A percentile compares a stretch with the other conserved stretches of the same genome.
Evolutionary conservation across 768 basidiomycete species (phyloP).

Genomic region (Tylopilus felleus): DNA sequence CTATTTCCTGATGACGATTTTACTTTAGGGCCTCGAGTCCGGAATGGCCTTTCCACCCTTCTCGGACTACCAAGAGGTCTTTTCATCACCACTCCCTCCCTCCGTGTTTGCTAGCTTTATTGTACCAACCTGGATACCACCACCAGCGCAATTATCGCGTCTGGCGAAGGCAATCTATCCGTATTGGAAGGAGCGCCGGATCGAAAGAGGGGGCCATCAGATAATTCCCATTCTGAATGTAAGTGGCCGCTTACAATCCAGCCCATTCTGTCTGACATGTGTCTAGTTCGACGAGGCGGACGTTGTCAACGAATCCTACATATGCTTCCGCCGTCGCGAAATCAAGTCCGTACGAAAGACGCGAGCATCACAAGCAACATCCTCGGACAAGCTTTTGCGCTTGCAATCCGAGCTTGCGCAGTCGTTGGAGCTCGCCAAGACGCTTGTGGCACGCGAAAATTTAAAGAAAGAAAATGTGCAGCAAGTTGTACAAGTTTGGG

Average conservation of each 20-base stretch:
- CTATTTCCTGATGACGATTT: background rate
- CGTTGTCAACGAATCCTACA: constrained; percentile 86
- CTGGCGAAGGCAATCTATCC: constrained; percentile 76
- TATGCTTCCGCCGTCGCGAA: constrained; percentile 95
- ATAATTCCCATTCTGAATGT: constrained; percentile 91
- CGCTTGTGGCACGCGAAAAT: constrained; percentile 68
- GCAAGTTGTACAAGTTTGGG: constrained; percentile 69
- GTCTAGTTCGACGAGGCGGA: constrained; percentile 83
- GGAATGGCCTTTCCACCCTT: constrained; percentile 72
- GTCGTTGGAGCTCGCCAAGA: constrained; percentile 69
- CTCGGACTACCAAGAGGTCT: constrained; percentile 66
- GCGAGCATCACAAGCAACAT: constrained; percentile 83
- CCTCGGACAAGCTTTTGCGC: constrained; percentile 83
- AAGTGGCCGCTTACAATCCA: constrained; percentile 25
- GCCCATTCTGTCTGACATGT: constrained; percentile 1
- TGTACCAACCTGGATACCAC: constrained; percentile 67
- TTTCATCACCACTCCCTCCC: constrained; percentile 56
- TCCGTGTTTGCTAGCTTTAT: constrained; percentile 66
- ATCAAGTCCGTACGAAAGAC: constrained; percentile 94
- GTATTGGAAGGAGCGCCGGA: constrained; percentile 85
- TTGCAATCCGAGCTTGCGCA: constrained; percentile 72
- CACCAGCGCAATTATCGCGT: constrained; percentile 56
- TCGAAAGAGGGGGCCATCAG: constrained; percentile 74
- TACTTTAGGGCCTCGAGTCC: constrained; percentile 54
- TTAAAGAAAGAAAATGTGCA: constrained; percentile 65